Evolutionary conservation across 345 rosid genomes (phyloP), one percentile per base, ranked within the genome.

Genomic region (Eucalyptus cladocalyx): DNA sequence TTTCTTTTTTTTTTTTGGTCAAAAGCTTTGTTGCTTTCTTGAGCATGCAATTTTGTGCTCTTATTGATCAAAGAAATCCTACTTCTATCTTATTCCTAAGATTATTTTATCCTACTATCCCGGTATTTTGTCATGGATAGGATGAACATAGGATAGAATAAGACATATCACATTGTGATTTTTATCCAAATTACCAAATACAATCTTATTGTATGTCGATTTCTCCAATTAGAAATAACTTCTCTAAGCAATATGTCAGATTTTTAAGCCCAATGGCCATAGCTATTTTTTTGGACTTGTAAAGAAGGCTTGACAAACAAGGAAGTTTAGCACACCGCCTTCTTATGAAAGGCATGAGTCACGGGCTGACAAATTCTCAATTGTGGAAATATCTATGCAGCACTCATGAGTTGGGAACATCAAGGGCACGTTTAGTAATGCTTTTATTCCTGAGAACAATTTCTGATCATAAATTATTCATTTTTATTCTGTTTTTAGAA

Each of bases 381-480:
- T 0, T 23, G 5, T 0, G 11, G 11, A 54, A 54, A 9, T 1
- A 54, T 54, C 60, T 2, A 8, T 21, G 26, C 28, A 54, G 0
- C 60, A 54, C 56, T 18, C 4, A 51, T 51, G 9, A 18, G 56
- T 0, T 7, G 0, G 18, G 56, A 51, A 51, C 9, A 18, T 0
- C 4, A 17, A 50, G 0, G 7, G 7, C 3, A 0, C 7, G 0
- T 50, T 50, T 14, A 1, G 17, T 49, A 49, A 5, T 47, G 5
- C 13, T 11, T 47, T 4, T 47, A 47, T 47, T 49, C 3, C 6
- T 49, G 0, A 0, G 4, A 5, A 49, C 3, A 49, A 49, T 49
- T 49, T 49, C 0, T 49, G 0, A 49, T 49, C 0, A 49, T 1
- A 49, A 49, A 49, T 4, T 0, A 47, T 47, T 47, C 0, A 0